These are phyloP conservation scores for Colletotrichum graminicola DNA, from an alignment of 2,329 filamentous ascomycete genomes.

Conservation along the genomic window DNA sequence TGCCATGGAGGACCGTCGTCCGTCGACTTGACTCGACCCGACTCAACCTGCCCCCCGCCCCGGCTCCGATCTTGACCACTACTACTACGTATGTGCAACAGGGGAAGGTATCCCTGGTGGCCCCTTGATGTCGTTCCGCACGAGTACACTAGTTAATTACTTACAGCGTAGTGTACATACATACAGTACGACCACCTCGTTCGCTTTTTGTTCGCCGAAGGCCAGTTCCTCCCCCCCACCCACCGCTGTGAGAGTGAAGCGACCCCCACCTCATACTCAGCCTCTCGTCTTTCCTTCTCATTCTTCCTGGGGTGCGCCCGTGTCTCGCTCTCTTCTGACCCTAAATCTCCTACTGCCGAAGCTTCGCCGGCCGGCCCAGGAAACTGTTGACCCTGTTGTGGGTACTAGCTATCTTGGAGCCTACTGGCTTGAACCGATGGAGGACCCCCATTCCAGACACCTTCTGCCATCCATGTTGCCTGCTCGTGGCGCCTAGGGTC, in stretches of 20 bases:
- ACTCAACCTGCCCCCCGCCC: neutral
- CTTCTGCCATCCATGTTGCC: constrained; percentile 30
- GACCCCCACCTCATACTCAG: constrained; percentile 12
- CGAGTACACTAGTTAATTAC: neutral
- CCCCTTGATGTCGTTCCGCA: constrained; percentile 15
- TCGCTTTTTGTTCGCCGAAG: constrained; percentile 27
- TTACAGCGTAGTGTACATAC: neutral
- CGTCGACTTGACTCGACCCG: neutral
- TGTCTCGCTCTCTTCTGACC: neutral
- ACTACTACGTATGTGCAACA: neutral
- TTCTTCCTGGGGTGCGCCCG: neutral
- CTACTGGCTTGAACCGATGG: constrained; percentile 27
- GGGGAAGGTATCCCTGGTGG: constrained; percentile 2
- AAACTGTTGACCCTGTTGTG: constrained; percentile 11
- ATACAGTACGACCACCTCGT: constrained; percentile 5
- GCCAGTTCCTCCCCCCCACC: constrained; percentile 3
- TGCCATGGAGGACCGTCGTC: neutral
- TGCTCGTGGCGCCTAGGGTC: constrained; percentile 19
- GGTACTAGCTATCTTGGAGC: constrained; percentile 12
- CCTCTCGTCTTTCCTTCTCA: constrained; percentile 18
- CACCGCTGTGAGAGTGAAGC: constrained; percentile 30
- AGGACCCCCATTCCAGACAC: constrained; percentile 26
- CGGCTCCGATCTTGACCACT: constrained; percentile 27
- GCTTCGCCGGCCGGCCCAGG: constrained; percentile 10
- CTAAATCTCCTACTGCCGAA: constrained; percentile 12